These are phyloP conservation scores for Coniochaeta hoffmannii DNA, from an alignment of 2,329 filamentous ascomycete genomes.

Conservation along the genomic window DNA sequence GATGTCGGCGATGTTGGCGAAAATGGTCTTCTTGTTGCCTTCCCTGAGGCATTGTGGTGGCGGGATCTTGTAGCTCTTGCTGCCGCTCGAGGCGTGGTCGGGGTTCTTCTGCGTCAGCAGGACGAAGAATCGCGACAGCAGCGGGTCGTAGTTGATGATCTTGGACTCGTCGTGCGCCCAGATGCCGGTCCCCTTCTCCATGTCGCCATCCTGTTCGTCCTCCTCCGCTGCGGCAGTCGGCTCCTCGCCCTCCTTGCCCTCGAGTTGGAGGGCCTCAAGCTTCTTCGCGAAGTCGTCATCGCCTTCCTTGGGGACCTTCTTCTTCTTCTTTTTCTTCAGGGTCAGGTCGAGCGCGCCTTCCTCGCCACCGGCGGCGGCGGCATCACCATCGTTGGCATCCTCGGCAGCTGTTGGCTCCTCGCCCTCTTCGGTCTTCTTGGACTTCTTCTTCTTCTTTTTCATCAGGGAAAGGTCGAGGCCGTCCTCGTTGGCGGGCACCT, in stretches of 20 bases:
- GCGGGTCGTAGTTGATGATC: conserved; percentile 74
- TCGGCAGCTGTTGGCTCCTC: conserved; percentile 34
- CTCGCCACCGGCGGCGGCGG: conserved; percentile 52
- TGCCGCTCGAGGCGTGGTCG: conserved; percentile 80
- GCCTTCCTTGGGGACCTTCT: conserved; percentile 43
- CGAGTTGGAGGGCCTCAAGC: conserved; percentile 23
- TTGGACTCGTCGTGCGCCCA: conserved; percentile 77
- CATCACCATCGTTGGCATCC: conserved; percentile 41
- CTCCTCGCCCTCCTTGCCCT: conserved; percentile 52
- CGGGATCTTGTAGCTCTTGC: conserved; percentile 98
- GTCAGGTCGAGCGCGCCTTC: conserved; percentile 44
- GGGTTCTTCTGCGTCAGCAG: conserved; percentile 94
- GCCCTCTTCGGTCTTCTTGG: conserved; percentile 46
- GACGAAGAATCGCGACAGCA: conserved; percentile 89
- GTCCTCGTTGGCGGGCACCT: conserved; percentile 36
- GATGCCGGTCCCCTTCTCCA: conserved; percentile 82
- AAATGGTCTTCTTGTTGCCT: conserved; percentile 99
- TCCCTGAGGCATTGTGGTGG: conserved; percentile 97
- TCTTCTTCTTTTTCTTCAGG: conserved; percentile 79
- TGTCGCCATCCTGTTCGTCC: conserved; percentile 63
- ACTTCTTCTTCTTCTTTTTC: conserved; percentile 70
- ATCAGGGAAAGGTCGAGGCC: conserved; percentile 62
- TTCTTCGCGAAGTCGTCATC: conserved; percentile 24
- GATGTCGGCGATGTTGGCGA: conserved; percentile 97
- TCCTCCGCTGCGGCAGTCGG: conserved; percentile 36